Conservation (phyloP, 306 rosid species). For the Neltuma alba region DNA sequence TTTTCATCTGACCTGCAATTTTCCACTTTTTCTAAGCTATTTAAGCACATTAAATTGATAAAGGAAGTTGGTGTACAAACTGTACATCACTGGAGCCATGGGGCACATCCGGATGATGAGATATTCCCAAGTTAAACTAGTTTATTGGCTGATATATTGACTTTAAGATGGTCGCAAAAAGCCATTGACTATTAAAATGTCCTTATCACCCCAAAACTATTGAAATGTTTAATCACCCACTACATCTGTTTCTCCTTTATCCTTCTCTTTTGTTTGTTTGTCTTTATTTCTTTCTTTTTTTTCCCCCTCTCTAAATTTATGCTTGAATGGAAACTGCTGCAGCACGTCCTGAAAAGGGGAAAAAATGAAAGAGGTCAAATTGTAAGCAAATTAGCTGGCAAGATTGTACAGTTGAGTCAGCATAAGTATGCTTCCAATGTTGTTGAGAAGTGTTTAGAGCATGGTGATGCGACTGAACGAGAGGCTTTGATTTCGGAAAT, state of each 20-base stretch:
- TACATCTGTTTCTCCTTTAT: not conserved
- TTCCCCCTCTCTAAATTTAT: not conserved
- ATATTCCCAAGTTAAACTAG: not conserved
- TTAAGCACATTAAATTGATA: not conserved
- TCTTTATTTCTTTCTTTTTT: not conserved
- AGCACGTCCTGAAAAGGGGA: conserved; percentile 66
- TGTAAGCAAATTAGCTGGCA: conserved; percentile 53
- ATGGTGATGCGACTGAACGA: conserved; percentile 50
- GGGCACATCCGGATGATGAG: not conserved
- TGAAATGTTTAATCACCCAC: not conserved
- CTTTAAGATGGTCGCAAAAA: not conserved
- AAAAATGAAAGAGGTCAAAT: conserved; percentile 58
- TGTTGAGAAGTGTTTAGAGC: conserved; percentile 67
- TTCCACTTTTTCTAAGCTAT: not conserved
- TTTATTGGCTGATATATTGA: conserved; percentile 2
- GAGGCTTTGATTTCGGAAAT: conserved; percentile 60
- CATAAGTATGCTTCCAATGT: conserved; percentile 76
- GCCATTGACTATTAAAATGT: not conserved
- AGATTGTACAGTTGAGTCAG: conserved; percentile 59
- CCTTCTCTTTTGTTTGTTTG: not conserved
- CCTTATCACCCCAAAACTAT: not conserved
- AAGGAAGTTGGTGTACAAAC: not conserved
- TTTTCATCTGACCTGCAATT: not conserved
- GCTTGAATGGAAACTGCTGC: conserved; percentile 33
- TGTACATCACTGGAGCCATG: not conserved